Evolutionary conservation across 768 basidiomycete genomes (phyloP), one percentile per base, ranked within the genome.

Genomic region (Tricholoma saponaceum): DNA sequence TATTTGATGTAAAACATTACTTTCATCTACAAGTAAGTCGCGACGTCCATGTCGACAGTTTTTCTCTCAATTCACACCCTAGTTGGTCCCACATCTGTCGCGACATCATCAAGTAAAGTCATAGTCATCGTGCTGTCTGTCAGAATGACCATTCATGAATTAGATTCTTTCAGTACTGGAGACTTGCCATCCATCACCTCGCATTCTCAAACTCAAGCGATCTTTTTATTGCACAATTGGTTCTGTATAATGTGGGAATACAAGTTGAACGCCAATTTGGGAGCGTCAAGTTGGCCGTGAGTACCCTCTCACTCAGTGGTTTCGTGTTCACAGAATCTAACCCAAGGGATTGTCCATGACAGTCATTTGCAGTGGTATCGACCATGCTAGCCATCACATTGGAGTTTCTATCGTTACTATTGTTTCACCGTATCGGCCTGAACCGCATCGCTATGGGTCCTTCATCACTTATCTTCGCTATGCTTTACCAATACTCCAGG

Each of bases 81-180:
- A 94, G 86, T 81, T 95, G 39, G 82, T 90, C 18, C 95, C 94
- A 2, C 94, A 97, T 68, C 79, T 97, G 50, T 92, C 91, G n/a
- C 84, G 83, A 54, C 83, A 95, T 69, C 89, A 92, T 66, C 94
- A 96, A 79, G 94, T 92, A 74, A 51, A 70, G 61, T 41, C 33
- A 25, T 56, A 47, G 22, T 35, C 58, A 53, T 57, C 53, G 18
- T 51, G 51, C 26, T 52, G 52, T 51, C 53, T 16, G 28, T 35
- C 58, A 57, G 55, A 60, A 55, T 60, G 56, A 62, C 62, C 68
- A 56, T 73, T 64, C 69, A 70, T 74, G 69, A 72, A 68, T 65
- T 68, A 63, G 68, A 63, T 60, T 58, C 57, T 60, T 55, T 59
- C 70, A 98, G 93, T 93, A 92, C 66, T 97, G 92, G 92, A 82